Evolutionary conservation across 768 basidiomycete genomes (phyloP).

Genomic region (Xerocomellus dryophilus): DNA sequence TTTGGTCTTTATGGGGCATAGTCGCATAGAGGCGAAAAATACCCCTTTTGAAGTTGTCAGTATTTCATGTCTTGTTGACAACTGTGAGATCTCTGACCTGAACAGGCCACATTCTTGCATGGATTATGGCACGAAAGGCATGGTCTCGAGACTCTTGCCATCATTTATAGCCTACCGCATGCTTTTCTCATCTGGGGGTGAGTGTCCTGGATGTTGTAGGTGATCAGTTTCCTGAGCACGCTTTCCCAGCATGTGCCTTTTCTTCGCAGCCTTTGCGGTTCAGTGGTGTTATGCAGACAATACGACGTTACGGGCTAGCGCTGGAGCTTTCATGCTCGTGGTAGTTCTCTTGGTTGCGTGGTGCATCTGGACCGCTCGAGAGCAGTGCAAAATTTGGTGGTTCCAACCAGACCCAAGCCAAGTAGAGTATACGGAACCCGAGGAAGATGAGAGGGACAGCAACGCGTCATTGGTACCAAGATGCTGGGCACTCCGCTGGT

Average conservation of each 20-base stretch:
- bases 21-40: constrained; percentile 33
- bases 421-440: neutral
- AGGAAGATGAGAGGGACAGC: neutral
- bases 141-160: constrained; percentile 49
- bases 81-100: neutral
- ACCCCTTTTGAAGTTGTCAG: constrained; percentile 37
- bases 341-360: constrained; percentile 39
- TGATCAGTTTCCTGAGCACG: neutral
- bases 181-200: constrained; percentile 60
- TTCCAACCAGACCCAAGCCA: constrained; percentile 19
- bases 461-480: neutral
- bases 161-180: constrained; percentile 54
- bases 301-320: constrained; percentile 18
- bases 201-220: constrained; percentile 21
- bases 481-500: neutral
- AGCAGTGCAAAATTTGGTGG: constrained; percentile 21
- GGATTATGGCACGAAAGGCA: constrained; percentile 25
- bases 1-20: constrained; percentile 43
- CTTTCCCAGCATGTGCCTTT: constrained; percentile 27
- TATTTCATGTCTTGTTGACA: neutral
- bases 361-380: constrained; percentile 38
- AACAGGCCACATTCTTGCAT: constrained; percentile 16
- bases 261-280: constrained; percentile 24
- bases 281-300: constrained; percentile 23
- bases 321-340: constrained; percentile 30